A percentile compares a stretch with the other conserved stretches of the same genome.
These are phyloP conservation scores for Rosa lucieae DNA, from an alignment of 306 rosid genomes.

Conservation along the genomic window DNA sequence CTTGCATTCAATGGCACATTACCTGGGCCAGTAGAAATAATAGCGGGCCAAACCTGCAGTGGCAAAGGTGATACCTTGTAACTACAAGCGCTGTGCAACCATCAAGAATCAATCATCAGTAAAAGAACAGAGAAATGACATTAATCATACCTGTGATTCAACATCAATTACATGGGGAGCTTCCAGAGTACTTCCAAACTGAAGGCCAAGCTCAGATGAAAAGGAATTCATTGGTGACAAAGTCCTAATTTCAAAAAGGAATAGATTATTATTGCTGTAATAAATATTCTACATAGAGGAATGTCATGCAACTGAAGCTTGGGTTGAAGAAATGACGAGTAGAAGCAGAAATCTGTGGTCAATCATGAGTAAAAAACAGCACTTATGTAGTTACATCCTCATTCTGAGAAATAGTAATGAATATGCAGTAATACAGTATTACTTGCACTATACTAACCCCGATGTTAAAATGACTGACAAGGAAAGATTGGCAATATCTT, in stretches of 20 bases:
- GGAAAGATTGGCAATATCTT: slow-evolving; percentile 82
- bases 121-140: slow-evolving; percentile 22
- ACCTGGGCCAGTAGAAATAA: slow-evolving; percentile 78
- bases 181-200: slow-evolving; percentile 82
- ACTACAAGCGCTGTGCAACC: slow-evolving; percentile 28
- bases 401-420: neutral
- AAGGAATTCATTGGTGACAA: slow-evolving; percentile 89
- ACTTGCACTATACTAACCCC: slow-evolving; percentile 50
- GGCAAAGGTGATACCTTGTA: slow-evolving; percentile 29
- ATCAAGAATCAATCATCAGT: slow-evolving; percentile 23
- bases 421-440: neutral
- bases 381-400: neutral
- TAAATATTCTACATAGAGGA: slow-evolving; percentile 1
- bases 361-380: neutral
- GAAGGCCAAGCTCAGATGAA: slow-evolving; percentile 93
- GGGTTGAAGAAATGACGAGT: neutral
- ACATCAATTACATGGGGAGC: slow-evolving; percentile 93
- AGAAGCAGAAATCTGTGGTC: slow-evolving; percentile 1
- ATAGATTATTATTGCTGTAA: slow-evolving; percentile 10
- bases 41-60: slow-evolving; percentile 87
- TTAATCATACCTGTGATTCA: slow-evolving; percentile 64
- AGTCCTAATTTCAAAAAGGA: slow-evolving; percentile 54
- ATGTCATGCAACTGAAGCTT: neutral
- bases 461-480: slow-evolving; percentile 88
- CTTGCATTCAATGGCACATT: slow-evolving; percentile 87